Percentiles rank a stretch among this genome's conserved stretches.
These are phyloP conservation scores for Hypomyces perniciosus DNA, from an alignment of 2,329 filamentous ascomycete species.

Conservation along the genomic window DNA sequence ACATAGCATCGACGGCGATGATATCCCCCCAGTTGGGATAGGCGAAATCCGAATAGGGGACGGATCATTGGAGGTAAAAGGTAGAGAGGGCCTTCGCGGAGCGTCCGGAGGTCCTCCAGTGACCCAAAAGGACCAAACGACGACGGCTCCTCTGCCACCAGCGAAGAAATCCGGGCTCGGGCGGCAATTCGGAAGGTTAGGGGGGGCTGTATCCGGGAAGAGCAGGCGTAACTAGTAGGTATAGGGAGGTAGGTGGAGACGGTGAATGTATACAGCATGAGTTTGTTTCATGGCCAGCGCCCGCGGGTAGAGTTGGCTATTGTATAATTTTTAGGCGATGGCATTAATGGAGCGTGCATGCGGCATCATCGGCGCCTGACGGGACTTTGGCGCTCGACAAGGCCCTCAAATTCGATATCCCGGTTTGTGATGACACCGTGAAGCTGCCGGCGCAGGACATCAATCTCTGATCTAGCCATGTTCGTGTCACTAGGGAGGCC, in stretches of 20 bases:
- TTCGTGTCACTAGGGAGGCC: slow-evolving; percentile 66
- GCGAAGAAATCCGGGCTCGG: slow-evolving; percentile 59
- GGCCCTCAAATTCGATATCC: slow-evolving; percentile 67
- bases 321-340: too few species aligned
- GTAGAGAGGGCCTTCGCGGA: slow-evolving; percentile 34
- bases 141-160: slow-evolving; percentile 36
- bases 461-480: slow-evolving; percentile 64
- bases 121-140: slow-evolving; percentile 44
- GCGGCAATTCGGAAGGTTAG: slow-evolving; percentile 63
- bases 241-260: background rate
- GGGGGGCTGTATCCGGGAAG: slow-evolving; percentile 63
- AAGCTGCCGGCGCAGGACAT: slow-evolving; percentile 59
- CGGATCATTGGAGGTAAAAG: slow-evolving; percentile 32
- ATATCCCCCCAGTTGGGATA: slow-evolving; percentile 40
- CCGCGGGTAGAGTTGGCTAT: background rate
- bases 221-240: slow-evolving; percentile 41
- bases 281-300: background rate
- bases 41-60: slow-evolving; percentile 39
- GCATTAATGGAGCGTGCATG: too few species aligned
- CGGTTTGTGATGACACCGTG: slow-evolving; percentile 54
- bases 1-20: slow-evolving; percentile 45
- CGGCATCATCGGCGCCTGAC: slow-evolving; percentile 31
- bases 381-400: slow-evolving; percentile 59
- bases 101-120: slow-evolving; percentile 32
- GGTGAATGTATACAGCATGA: background rate